A percentile compares a stretch with the other conserved stretches of the same genome.
Conservation (phyloP, 768 basidiomycete genomes). For the Pulveroboletus ravenelii region DNA sequence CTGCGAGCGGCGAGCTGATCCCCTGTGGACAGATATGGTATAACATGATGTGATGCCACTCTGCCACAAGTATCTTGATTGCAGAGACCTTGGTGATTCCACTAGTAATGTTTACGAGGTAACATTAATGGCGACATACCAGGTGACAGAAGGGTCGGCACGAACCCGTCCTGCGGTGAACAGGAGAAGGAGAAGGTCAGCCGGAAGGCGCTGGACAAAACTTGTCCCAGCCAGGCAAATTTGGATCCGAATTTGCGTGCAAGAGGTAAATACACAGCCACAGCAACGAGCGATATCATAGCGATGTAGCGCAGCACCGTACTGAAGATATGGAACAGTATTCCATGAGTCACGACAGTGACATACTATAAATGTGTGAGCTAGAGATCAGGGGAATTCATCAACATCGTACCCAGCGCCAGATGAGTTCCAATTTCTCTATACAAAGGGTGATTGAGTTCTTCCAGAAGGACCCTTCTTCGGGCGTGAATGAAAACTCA, state of each 20-base stretch:
- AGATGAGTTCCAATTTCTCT: constrained; percentile 10
- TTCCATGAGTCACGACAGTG: background rate
- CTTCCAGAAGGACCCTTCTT: constrained; percentile 8
- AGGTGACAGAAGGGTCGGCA: constrained; percentile 16
- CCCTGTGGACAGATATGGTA: constrained; percentile 2
- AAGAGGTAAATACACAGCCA: constrained; percentile 12
- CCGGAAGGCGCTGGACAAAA: constrained; percentile 13
- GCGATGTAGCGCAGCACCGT: constrained; percentile 4
- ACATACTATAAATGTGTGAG: constrained; percentile 13
- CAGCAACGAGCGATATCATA: constrained; percentile 13
- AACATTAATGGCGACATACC: constrained; percentile 6
- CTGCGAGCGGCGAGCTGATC: constrained; percentile 1
- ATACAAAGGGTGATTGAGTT: constrained; percentile 8
- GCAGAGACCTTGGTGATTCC: constrained; percentile 7
- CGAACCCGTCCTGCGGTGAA: background rate
- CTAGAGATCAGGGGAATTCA: background rate
- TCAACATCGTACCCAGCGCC: constrained; percentile 13
- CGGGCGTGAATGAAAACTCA: constrained; percentile 1
- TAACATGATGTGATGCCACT: constrained; percentile 7
- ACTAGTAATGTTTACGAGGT: background rate
- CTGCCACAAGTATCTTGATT: constrained; percentile 7
- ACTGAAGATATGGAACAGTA: constrained; percentile 3
- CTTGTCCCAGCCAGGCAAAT: constrained; percentile 4
- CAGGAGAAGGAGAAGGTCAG: constrained; percentile 3
- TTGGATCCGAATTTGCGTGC: constrained; percentile 15